Conservation (phyloP, 306 rosid genomes). For the Casuarina glauca region DNA sequence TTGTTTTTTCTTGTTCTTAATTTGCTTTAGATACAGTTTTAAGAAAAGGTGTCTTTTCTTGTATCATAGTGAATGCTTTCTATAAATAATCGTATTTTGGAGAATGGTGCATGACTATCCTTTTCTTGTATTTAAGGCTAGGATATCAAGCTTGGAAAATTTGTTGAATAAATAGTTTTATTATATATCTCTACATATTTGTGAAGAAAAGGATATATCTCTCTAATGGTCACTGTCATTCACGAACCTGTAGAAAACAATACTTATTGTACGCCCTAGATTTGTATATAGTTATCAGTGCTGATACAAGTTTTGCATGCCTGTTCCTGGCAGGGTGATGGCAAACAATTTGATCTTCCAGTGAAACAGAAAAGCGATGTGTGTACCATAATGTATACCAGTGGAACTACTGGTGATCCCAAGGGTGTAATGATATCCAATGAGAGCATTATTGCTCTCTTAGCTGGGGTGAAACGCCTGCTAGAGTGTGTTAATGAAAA, state of each 20-base stretch:
- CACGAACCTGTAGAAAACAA: constrained; percentile 8
- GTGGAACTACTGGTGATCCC: constrained; percentile 98
- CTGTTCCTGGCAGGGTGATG: constrained; percentile 54
- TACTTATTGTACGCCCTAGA: constrained; percentile 6
- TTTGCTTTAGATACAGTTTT: constrained; percentile 8
- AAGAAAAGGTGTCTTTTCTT: constrained; percentile 5
- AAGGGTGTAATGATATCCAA: constrained; percentile 93
- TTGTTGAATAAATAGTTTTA: constrained; percentile 13
- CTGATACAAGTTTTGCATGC: constrained; percentile 35
- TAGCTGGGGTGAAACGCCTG: constrained; percentile 70
- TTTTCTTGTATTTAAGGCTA: neutral
- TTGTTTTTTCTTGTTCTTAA: neutral
- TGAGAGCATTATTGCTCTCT: constrained; percentile 72
- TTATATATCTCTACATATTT: neutral
- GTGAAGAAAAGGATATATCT: constrained; percentile 1
- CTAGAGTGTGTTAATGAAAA: constrained; percentile 64
- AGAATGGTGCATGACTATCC: neutral
- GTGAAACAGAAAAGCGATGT: constrained; percentile 69
- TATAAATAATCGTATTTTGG: constrained; percentile 6
- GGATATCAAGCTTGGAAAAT: constrained; percentile 10
- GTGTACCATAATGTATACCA: constrained; percentile 96
- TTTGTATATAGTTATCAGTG: constrained; percentile 26
- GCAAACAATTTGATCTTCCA: constrained; percentile 75
- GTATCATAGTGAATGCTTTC: constrained; percentile 1
- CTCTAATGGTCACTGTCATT: constrained; percentile 20